Evolutionary conservation across 495 filamentous ascomycete species (phyloP), one percentile per base, ranked within the genome.

Genomic region (Tuber microsphaerosporum): DNA sequence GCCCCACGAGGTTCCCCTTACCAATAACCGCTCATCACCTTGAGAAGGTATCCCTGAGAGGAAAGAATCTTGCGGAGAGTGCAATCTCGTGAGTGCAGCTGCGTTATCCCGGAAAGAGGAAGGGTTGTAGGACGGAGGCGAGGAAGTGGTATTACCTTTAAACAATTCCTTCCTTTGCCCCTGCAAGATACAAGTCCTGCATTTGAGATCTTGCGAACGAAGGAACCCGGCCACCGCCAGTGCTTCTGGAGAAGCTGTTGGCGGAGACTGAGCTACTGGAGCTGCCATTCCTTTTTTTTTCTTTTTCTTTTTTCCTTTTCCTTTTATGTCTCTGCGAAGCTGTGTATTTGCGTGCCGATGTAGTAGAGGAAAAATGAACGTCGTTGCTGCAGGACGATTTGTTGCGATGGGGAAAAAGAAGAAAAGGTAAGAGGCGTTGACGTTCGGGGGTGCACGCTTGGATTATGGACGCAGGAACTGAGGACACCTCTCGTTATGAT

Each of bases 121-220:
- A 71, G 34, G 44, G 17, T 19, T 69, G 46, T 26, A 65, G 22
- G 14, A n/a, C 7, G 19, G 31, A 70, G 48, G 19, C n/a, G 51
- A 8, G 48, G 48, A 12, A 6, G 22, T 26, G 26, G 61, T 19
- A 72, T 74, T 84, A 97, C 94, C 92, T 88, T 91, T 92, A 85
- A 99, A 98, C 90, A 99, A 94, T 77, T 99, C 94, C 86, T 97
- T 98, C 75, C 96, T 88, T 86, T 98, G 94, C 77, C 95, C 96
- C 80, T 97, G 94, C 79, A 97, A 87, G 75, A 99, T 96, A 85
- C 91, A 93, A 42, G 95, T 97, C 78, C 96, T 88, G 68, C 89
- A 86, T 88, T 99, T 99, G 77, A 99, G 86, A 78, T 93, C 87
- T 85, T 97, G 94, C 72, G 88, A 85, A 77, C 90, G 89, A 72